Percentiles rank a stretch among this genome's conserved stretches.
phyloP scores from a whole-genome alignment of 495 filamentous ascomycete species.

The Rostrohypoxylon terebratum region DNA sequence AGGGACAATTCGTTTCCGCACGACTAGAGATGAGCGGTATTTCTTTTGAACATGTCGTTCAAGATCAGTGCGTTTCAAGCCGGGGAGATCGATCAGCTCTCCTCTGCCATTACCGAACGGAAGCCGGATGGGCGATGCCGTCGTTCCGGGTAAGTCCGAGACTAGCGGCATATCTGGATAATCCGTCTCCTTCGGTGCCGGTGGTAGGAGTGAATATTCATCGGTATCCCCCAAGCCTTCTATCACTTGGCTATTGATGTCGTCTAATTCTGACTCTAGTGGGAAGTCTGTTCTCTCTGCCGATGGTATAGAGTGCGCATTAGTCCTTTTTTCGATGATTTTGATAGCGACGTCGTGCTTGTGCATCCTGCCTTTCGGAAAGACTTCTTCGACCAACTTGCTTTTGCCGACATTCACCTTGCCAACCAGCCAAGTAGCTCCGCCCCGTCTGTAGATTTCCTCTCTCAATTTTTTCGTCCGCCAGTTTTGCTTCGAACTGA shows the following conservation, averaged over 20 bases:
- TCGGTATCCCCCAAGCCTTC: conserved; percentile 41
- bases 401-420: conserved; percentile 98
- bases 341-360: conserved; percentile 51
- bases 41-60: conserved; percentile 73
- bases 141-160: conserved; percentile 90
- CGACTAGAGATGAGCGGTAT: conserved; percentile 74
- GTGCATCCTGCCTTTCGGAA: conserved; percentile 79
- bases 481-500: conserved; percentile 86
- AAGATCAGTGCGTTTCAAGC: conserved; percentile 78
- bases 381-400: conserved; percentile 84
- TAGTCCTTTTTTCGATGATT: conserved; percentile 50
- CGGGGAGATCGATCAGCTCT: conserved; percentile 95
- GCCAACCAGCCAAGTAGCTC: conserved; percentile 97
- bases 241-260: conserved; percentile 43
- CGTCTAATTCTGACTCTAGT: conserved; percentile 39
- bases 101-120: conserved; percentile 86
- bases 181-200: conserved; percentile 73
- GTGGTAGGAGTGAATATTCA: conserved; percentile 72
- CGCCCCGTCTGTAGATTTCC: conserved; percentile 80
- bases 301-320: conserved; percentile 45
- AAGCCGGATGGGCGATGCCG: conserved; percentile 90
- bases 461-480: conserved; percentile 90
- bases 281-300: conserved; percentile 31
- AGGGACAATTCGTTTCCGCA: conserved; percentile 76
- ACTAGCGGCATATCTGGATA: conserved; percentile 86